phyloP scores from a whole-genome alignment of 1,284 basidiomycete species.

The Clitocybe nebularis region DNA sequence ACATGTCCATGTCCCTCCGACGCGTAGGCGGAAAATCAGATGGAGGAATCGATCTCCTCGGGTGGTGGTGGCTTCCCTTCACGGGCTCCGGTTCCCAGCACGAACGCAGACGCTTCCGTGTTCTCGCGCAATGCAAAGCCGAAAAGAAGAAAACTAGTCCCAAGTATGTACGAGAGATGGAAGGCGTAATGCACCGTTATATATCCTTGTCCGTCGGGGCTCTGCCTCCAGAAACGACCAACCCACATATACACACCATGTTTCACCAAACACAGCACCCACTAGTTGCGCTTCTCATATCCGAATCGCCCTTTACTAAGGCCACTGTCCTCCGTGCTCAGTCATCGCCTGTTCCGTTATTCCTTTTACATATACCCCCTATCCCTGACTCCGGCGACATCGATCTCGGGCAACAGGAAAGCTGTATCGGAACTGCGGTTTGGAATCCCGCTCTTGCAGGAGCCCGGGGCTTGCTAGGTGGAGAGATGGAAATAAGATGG shows the following conservation, averaged over 20 bases:
- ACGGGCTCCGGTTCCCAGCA: slow-evolving; percentile 9
- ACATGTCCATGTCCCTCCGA: slow-evolving; percentile 76
- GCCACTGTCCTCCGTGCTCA: slow-evolving; percentile 63
- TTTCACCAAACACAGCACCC: slow-evolving; percentile 23
- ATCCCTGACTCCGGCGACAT: slow-evolving; percentile 3
- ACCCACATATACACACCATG: background rate
- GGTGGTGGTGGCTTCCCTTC: slow-evolving; percentile 87
- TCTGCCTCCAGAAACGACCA: background rate
- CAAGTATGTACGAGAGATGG: slow-evolving; percentile 80
- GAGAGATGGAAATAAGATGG: slow-evolving; percentile 64
- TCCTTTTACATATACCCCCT: slow-evolving; percentile 72
- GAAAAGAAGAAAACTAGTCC: slow-evolving; percentile 78
- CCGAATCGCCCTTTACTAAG: slow-evolving; percentile 73
- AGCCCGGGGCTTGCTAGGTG: slow-evolving; percentile 47
- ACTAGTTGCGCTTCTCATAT: slow-evolving; percentile 71
- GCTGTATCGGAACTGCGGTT: slow-evolving; percentile 43
- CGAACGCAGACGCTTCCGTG: slow-evolving; percentile 50
- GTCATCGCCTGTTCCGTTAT: slow-evolving; percentile 69
- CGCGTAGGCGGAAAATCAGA: slow-evolving; percentile 80
- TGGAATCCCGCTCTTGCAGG: slow-evolving; percentile 65
- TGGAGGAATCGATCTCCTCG: slow-evolving; percentile 84
- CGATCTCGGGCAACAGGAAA: background rate
- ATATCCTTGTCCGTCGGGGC: slow-evolving; percentile 11
- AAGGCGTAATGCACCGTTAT: slow-evolving; percentile 70
- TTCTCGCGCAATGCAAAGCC: slow-evolving; percentile 91